Conservation (phyloP, 495 filamentous ascomycete species). For the Penicillium longicatenatum region DNA sequence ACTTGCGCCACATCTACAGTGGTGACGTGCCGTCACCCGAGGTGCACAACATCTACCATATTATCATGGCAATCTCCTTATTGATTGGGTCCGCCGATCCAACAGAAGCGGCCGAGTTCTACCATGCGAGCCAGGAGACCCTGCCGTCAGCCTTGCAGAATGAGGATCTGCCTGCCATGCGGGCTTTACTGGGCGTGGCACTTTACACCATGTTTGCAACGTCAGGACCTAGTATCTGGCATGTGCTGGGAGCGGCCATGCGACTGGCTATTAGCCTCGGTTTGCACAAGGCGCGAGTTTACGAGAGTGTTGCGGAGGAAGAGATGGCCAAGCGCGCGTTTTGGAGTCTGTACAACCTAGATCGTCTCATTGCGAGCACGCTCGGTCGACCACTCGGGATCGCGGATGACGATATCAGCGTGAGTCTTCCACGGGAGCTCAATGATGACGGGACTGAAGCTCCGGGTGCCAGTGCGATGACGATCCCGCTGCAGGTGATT, state of each 20-base stretch:
- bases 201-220: slow-evolving; percentile 55
- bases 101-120: slow-evolving; percentile 41
- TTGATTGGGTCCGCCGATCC: slow-evolving; percentile 41
- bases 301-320: slow-evolving; percentile 37
- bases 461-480: slow-evolving; percentile 44
- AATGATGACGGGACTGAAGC: slow-evolving; percentile 48
- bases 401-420: slow-evolving; percentile 52
- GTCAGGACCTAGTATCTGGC: slow-evolving; percentile 54
- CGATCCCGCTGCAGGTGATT: slow-evolving; percentile 52
- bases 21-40: slow-evolving; percentile 40
- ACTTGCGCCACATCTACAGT: slow-evolving; percentile 43
- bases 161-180: slow-evolving; percentile 45
- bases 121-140: slow-evolving; percentile 43
- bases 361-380: slow-evolving; percentile 53
- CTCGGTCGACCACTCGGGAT: slow-evolving; percentile 52
- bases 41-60: slow-evolving; percentile 43
- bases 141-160: slow-evolving; percentile 43
- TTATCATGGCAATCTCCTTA: slow-evolving; percentile 44
- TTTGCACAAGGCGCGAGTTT: slow-evolving; percentile 46
- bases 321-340: slow-evolving; percentile 55
- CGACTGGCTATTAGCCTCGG: slow-evolving; percentile 52
- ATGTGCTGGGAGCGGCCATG: slow-evolving; percentile 50
- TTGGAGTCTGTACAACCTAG: slow-evolving; percentile 56
- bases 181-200: slow-evolving; percentile 50
- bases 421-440: slow-evolving; percentile 45